Percentiles rank a stretch among this genome's conserved stretches.
Conservation (phyloP, 805 yeast genomes). For the Candida nanaspora region DNA sequence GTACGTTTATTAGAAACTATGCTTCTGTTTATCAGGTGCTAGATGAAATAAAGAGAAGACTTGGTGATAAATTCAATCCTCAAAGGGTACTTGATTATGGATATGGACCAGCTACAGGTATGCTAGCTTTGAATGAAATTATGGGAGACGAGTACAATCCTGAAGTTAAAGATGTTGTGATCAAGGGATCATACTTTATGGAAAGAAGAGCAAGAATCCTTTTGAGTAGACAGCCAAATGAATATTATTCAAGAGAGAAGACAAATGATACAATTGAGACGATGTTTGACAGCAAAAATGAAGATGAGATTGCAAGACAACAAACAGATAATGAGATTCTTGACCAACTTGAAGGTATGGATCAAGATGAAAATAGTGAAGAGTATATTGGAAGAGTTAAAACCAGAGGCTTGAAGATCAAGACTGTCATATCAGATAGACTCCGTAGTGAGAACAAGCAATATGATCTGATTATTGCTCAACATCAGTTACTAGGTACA, state of each 20-base stretch:
- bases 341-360: not conserved
- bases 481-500: conserved; percentile 65
- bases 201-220: conserved; percentile 70
- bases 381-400: conserved; percentile 47
- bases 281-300: conserved; percentile 2
- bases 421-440: conserved; percentile 47
- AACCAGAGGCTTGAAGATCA: conserved; percentile 45
- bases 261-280: conserved; percentile 36
- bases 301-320: conserved; percentile 5
- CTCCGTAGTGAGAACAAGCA: conserved; percentile 41
- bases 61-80: conserved; percentile 50
- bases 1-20: conserved; percentile 75
- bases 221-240: conserved; percentile 62
- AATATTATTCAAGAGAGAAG: conserved; percentile 22
- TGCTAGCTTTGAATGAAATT: conserved; percentile 79
- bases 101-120: conserved; percentile 88
- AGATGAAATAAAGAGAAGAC: conserved; percentile 53
- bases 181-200: conserved; percentile 69
- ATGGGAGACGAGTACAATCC: conserved; percentile 64
- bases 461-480: conserved; percentile 79
- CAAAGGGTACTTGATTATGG: conserved; percentile 69
- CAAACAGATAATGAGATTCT: conserved; percentile 2
- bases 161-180: conserved; percentile 57
- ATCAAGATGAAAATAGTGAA: conserved; percentile 16
- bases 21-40: conserved; percentile 62